Conservation (phyloP, 345 rosid species). For the Cardamine occulta region DNA sequence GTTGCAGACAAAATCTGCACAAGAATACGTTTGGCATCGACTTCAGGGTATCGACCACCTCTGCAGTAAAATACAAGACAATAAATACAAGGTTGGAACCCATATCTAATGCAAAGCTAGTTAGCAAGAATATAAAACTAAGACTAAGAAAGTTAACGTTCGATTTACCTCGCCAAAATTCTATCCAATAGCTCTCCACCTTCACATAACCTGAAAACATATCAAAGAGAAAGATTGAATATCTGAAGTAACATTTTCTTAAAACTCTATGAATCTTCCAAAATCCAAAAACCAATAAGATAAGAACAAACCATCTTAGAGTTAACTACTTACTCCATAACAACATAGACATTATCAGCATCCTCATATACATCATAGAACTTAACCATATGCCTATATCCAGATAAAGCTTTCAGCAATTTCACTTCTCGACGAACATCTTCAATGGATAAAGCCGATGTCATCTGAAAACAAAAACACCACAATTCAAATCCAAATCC, state of each 20-base stretch:
- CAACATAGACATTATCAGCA: slow-evolving; percentile 73
- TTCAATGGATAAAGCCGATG: slow-evolving; percentile 80
- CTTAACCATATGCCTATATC: slow-evolving; percentile 79
- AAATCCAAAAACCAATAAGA: not conserved
- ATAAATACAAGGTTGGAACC: not conserved
- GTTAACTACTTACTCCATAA: slow-evolving; percentile 78
- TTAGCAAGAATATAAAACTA: not conserved
- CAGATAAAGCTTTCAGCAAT: slow-evolving; percentile 79
- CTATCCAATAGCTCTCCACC: slow-evolving; percentile 97
- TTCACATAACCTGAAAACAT: slow-evolving; percentile 76
- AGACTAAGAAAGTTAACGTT: slow-evolving; percentile 22
- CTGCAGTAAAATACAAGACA: slow-evolving; percentile 50
- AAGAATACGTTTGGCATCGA: slow-evolving; percentile 80
- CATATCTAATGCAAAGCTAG: slow-evolving; percentile 4
- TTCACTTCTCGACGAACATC: slow-evolving; percentile 98
- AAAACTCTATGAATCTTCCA: not conserved
- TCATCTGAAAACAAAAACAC: slow-evolving; percentile 64
- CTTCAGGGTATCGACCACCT: slow-evolving; percentile 94
- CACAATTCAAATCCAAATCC: not conserved
- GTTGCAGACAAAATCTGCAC: slow-evolving; percentile 82
- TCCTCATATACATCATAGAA: slow-evolving; percentile 92
- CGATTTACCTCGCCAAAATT: slow-evolving; percentile 77
- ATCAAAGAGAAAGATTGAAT: not conserved
- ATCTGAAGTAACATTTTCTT: slow-evolving; percentile 2
- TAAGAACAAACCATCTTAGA: not conserved